These are phyloP conservation scores for Trichophyton verrucosum DNA, from an alignment of 2,329 filamentous ascomycete genomes.

Conservation along the genomic window DNA sequence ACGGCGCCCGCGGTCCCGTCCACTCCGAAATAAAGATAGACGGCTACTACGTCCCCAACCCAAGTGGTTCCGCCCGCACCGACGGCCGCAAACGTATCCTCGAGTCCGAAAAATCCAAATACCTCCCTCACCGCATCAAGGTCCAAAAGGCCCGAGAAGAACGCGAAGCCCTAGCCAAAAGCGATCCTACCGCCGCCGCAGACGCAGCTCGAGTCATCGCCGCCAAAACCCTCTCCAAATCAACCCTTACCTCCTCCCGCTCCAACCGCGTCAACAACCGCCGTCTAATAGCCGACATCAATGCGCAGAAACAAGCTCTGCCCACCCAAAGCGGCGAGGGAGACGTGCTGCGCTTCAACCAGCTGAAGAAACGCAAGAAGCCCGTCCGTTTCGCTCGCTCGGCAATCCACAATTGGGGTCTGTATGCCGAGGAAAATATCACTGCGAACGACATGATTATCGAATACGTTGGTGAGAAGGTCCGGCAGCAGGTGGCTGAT, in stretches of 20 bases:
- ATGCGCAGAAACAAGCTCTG: slow-evolving; percentile 73
- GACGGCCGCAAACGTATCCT: slow-evolving; percentile 92
- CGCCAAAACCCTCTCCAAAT: slow-evolving; percentile 71
- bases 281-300: slow-evolving; percentile 84
- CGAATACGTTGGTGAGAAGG: slow-evolving; percentile 96
- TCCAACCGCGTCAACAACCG: slow-evolving; percentile 93
- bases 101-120: slow-evolving; percentile 95
- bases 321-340: slow-evolving; percentile 62
- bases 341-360: slow-evolving; percentile 92
- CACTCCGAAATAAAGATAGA: slow-evolving; percentile 44
- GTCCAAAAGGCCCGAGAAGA: slow-evolving; percentile 85
- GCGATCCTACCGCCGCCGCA: slow-evolving; percentile 51
- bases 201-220: slow-evolving; percentile 62
- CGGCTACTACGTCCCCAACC: slow-evolving; percentile 72
- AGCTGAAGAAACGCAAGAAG: slow-evolving; percentile 99
- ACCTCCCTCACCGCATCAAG: slow-evolving; percentile 92
- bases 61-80: slow-evolving; percentile 74
- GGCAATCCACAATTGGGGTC: slow-evolving; percentile 96
- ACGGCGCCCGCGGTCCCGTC: slow-evolving; percentile 43
- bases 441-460: slow-evolving; percentile 98
- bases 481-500: slow-evolving; percentile 94
- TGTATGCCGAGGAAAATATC: slow-evolving; percentile 97
- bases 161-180: slow-evolving; percentile 59
- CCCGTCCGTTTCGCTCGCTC: slow-evolving; percentile 95
- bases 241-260: slow-evolving; percentile 63